These are phyloP conservation scores for Chiua virens DNA, from an alignment of 768 basidiomycete species.

Conservation along the genomic window DNA sequence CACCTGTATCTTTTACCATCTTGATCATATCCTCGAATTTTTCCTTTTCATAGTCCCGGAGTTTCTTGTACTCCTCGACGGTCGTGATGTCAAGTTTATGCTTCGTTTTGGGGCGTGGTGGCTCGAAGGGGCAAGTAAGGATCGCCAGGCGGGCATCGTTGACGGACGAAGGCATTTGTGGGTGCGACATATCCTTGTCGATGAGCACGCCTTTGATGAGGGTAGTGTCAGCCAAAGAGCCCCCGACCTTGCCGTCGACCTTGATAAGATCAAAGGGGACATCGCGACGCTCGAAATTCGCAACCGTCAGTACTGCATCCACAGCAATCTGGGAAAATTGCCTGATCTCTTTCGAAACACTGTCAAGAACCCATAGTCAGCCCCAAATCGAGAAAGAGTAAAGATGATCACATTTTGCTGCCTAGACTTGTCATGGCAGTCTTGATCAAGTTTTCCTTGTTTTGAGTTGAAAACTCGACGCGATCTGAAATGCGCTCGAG, in stretches of 20 bases:
- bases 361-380: conserved; percentile 34
- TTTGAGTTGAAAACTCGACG: conserved; percentile 78
- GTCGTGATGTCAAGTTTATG: conserved; percentile 97
- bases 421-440: conserved; percentile 96
- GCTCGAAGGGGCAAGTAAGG: conserved; percentile 98
- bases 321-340: conserved; percentile 98
- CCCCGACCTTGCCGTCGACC: conserved; percentile 98
- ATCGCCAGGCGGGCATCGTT: conserved; percentile 92
- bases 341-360: conserved; percentile 93
- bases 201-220: conserved; percentile 97
- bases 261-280: conserved; percentile 99
- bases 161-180: conserved; percentile 92
- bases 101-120: conserved; percentile 98
- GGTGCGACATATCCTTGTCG: conserved; percentile 99
- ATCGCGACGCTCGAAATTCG: conserved; percentile 91
- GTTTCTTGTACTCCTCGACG: conserved; percentile 95
- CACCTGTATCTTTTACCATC: conserved; percentile 92
- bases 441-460: conserved; percentile 88
- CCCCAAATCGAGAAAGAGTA: not conserved
- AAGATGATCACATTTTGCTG: conserved; percentile 80
- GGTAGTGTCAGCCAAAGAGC: conserved; percentile 90
- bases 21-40: conserved; percentile 98
- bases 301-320: conserved; percentile 92
- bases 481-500: conserved; percentile 89
- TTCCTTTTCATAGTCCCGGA: conserved; percentile 92